Conservation (phyloP, 345 rosid species). For the Stellera chamaejasme region DNA sequence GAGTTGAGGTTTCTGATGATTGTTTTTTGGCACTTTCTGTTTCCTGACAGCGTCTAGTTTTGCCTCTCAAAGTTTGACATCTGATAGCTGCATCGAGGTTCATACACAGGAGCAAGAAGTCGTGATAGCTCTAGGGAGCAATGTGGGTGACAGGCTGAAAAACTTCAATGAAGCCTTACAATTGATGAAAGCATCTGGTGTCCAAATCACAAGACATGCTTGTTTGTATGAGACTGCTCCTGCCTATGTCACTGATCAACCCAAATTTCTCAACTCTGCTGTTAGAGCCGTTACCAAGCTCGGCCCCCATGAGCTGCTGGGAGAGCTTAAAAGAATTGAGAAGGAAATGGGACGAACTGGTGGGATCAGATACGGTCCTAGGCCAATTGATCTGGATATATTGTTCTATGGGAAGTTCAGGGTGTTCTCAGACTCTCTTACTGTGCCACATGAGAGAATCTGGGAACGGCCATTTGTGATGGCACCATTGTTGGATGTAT, state of each 20-base stretch:
- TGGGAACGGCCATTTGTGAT: constrained; percentile 92
- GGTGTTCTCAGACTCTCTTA: constrained; percentile 46
- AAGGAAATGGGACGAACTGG: constrained; percentile 65
- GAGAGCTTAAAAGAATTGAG: constrained; percentile 67
- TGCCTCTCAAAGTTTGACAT: constrained; percentile 28
- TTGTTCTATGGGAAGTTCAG: constrained; percentile 72
- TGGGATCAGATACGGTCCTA: constrained; percentile 79
- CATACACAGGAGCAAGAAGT: constrained; percentile 69
- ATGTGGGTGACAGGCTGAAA: constrained; percentile 63
- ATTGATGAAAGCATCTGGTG: constrained; percentile 54
- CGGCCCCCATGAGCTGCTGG: constrained; percentile 70
- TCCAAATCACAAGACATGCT: constrained; percentile 56
- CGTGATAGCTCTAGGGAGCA: constrained; percentile 86
- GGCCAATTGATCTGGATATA: constrained; percentile 88
- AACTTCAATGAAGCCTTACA: constrained; percentile 62
- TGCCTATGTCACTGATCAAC: constrained; percentile 85
- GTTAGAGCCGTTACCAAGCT: constrained; percentile 76
- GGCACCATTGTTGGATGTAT: constrained; percentile 83
- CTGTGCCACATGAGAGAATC: constrained; percentile 79
- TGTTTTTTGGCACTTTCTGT: constrained; percentile 1
- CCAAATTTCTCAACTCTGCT: constrained; percentile 76
- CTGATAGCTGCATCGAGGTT: constrained; percentile 32
- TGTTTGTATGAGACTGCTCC: constrained; percentile 88
- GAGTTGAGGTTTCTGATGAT: neutral
- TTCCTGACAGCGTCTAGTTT: constrained; percentile 21